phyloP scores from a whole-genome alignment of 1,139 yeast genomes.

The Spathaspora jeffriesii region DNA sequence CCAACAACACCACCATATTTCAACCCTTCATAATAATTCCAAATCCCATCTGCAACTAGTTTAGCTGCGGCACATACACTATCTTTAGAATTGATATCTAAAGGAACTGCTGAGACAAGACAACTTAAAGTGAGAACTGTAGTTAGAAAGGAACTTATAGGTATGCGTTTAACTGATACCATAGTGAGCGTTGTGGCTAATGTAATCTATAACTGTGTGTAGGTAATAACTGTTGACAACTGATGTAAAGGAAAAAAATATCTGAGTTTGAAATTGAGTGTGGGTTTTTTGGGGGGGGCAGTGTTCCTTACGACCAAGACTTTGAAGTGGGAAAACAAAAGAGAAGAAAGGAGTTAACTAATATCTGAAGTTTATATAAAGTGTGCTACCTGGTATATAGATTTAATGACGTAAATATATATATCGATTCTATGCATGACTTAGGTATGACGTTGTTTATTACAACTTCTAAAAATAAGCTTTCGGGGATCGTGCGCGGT shows the following conservation, averaged over 20 bases:
- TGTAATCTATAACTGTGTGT: not conserved
- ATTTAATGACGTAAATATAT: not conserved
- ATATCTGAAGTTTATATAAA: not conserved
- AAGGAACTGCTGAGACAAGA: conserved; percentile 5
- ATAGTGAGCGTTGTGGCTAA: not conserved
- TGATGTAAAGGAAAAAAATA: not conserved
- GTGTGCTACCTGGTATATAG: not conserved
- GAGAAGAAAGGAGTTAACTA: too few species aligned
- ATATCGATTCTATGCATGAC: too few species aligned
- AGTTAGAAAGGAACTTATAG: not conserved
- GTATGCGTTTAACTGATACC: conserved; percentile 1
- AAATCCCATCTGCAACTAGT: conserved; percentile 46
- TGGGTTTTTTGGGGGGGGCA: not conserved
- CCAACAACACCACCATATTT: conserved; percentile 60
- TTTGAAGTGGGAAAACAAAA: too few species aligned
- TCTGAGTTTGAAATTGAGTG: not conserved
- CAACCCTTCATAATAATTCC: conserved; percentile 59
- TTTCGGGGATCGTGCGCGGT: not conserved
- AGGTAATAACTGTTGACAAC: not conserved
- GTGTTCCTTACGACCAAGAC: too few species aligned
- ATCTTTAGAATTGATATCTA: conserved; percentile 22
- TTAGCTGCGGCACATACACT: conserved; percentile 55
- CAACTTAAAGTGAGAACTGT: conserved; percentile 4
- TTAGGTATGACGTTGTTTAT: not conserved
- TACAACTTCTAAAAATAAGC: not conserved